Percentiles rank a stretch among this genome's conserved stretches.
These are phyloP conservation scores for Paraconiothyrium brasiliense DNA, from an alignment of 2,329 filamentous ascomycete genomes.

Conservation along the genomic window DNA sequence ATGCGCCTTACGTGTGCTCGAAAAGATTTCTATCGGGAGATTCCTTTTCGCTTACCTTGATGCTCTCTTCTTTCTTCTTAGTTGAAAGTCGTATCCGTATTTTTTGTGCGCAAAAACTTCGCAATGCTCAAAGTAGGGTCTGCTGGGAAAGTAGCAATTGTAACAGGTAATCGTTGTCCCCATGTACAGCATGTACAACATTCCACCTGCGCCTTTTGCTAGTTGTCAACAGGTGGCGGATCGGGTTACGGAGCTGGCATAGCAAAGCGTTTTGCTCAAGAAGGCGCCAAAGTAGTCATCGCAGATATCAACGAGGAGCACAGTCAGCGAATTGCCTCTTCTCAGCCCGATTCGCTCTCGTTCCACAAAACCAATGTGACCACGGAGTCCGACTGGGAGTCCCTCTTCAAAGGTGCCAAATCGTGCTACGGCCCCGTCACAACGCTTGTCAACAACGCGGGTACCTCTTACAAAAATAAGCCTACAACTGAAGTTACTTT, in stretches of 20 bases:
- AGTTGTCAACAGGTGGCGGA: conserved; percentile 39
- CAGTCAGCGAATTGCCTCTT: conserved; percentile 42
- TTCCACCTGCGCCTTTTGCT: neutral
- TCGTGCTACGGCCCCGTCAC: conserved; percentile 61
- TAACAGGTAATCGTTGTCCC: conserved; percentile 1
- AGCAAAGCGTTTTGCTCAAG: conserved; percentile 64
- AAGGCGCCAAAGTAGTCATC: conserved; percentile 67
- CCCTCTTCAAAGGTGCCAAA: conserved; percentile 29
- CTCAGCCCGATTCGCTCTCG: conserved; percentile 13
- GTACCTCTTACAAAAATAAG: conserved; percentile 58
- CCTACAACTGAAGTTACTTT: conserved; percentile 55
- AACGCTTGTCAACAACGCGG: conserved; percentile 66
- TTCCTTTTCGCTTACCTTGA: no score
- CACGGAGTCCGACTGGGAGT: conserved; percentile 56
- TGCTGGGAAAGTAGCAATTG: conserved; percentile 12
- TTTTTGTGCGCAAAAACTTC: neutral
- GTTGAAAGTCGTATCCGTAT: no score
- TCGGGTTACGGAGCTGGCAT: conserved; percentile 68
- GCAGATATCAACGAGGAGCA: conserved; percentile 53
- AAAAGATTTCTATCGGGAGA: no score
- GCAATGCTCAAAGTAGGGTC: neutral
- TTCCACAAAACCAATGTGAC: conserved; percentile 57
- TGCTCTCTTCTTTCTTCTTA: no score
- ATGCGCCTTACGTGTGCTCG: no score
- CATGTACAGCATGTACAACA: neutral